Evolutionary conservation across 176 grass and related monocot species (phyloP).

Genomic region (Zoysia japonica): DNA sequence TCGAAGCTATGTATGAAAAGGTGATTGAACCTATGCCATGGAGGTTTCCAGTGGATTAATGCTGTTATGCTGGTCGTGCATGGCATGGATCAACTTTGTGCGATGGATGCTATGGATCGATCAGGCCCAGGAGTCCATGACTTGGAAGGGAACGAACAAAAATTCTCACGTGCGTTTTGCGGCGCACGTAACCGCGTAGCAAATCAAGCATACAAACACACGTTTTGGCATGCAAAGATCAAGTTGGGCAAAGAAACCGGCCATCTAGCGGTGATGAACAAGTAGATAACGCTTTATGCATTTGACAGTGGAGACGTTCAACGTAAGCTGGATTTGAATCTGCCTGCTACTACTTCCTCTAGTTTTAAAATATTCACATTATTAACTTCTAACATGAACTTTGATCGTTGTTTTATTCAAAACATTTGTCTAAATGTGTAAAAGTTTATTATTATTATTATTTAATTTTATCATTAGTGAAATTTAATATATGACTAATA

Average conservation of each 20-base stretch:
- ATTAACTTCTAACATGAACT: too few relatives aligned
- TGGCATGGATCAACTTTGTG: too few relatives aligned
- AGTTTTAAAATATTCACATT: too few relatives aligned
- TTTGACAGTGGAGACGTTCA: neutral
- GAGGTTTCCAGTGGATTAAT: slow-evolving; percentile 2
- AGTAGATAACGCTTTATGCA: neutral
- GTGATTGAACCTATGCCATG: neutral
- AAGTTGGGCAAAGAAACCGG: slow-evolving; percentile 11
- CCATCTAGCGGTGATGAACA: neutral
- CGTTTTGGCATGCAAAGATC: neutral
- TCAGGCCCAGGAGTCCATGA: too few relatives aligned
- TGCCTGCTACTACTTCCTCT: neutral
- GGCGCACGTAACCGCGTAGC: slow-evolving; percentile 18
- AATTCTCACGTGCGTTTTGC: neutral
- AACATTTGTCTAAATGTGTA: too few relatives aligned
- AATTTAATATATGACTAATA: too few relatives aligned
- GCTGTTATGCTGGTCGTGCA: neutral
- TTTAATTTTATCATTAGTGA: too few relatives aligned
- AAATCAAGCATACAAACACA: neutral
- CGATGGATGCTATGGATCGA: too few relatives aligned
- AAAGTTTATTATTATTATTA: too few relatives aligned
- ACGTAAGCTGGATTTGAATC: neutral
- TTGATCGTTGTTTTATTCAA: too few relatives aligned
- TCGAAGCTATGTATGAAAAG: neutral
- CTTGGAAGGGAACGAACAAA: neutral